Conservation (phyloP, 352 stramenopile genomes). For the Aphanomyces stellatus region DNA sequence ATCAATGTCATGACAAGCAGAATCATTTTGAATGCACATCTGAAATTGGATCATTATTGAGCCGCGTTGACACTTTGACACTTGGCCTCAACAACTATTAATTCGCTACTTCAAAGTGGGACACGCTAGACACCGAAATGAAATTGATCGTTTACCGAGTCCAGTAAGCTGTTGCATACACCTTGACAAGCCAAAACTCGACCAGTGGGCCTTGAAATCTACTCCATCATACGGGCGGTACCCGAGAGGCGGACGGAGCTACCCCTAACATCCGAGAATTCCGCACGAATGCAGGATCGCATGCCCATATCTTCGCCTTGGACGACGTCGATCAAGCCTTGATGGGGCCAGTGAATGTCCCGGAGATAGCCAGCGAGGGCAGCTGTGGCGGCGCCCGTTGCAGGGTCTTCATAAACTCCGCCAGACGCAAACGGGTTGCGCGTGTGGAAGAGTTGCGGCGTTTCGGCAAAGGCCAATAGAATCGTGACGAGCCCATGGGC, state of each 20-base stretch:
- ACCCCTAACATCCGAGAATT: background rate
- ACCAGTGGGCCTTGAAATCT: no score
- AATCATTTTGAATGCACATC: no score
- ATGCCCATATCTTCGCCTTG: background rate
- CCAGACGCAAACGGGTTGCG: background rate
- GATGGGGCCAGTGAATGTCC: background rate
- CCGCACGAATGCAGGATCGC: background rate
- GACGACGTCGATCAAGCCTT: background rate
- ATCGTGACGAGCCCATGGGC: background rate
- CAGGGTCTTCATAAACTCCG: background rate
- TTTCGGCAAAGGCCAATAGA: background rate
- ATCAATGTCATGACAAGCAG: no score
- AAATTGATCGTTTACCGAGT: no score
- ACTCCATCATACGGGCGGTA: background rate
- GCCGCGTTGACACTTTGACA: no score
- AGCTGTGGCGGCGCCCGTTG: background rate
- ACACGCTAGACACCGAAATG: no score
- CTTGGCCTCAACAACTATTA: no score
- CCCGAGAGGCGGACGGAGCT: background rate
- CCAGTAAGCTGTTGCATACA: no score
- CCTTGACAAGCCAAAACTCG: no score
- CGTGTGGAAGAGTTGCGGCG: background rate
- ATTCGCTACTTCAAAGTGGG: no score
- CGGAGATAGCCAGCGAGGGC: background rate
- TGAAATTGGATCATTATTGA: no score